Evolutionary conservation across 768 basidiomycete species (phyloP).

Genomic region (Strobilomyces confusus): DNA sequence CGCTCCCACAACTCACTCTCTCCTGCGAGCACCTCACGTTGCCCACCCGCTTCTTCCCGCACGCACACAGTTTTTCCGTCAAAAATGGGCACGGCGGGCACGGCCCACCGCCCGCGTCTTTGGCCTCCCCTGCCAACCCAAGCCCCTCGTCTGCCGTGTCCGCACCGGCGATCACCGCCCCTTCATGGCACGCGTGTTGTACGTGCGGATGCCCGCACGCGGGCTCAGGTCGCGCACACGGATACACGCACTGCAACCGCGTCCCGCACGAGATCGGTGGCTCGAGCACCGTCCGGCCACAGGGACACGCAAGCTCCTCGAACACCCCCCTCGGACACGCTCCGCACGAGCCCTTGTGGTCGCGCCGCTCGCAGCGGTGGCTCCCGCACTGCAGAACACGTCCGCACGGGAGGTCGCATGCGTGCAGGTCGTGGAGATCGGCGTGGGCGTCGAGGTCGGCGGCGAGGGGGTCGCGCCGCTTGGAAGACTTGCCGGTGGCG

Average conservation of each 20-base stretch:
- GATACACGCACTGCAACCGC: slow-evolving; percentile 69
- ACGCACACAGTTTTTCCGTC: slow-evolving; percentile 77
- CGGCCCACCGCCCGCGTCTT: neutral
- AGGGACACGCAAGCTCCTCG: slow-evolving; percentile 86
- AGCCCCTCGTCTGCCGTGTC: slow-evolving; percentile 26
- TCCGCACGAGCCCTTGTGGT: slow-evolving; percentile 81
- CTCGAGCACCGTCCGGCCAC: slow-evolving; percentile 81
- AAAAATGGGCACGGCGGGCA: slow-evolving; percentile 91
- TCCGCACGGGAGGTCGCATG: slow-evolving; percentile 79
- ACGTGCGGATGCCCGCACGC: slow-evolving; percentile 80
- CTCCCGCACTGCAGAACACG: slow-evolving; percentile 71
- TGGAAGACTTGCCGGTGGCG: slow-evolving; percentile 36
- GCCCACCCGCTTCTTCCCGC: slow-evolving; percentile 76
- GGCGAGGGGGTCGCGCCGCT: slow-evolving; percentile 32
- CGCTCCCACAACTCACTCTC: slow-evolving; percentile 73
- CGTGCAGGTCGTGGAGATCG: slow-evolving; percentile 56
- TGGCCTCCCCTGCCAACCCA: neutral
- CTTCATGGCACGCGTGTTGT: slow-evolving; percentile 81
- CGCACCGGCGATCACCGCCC: slow-evolving; percentile 32
- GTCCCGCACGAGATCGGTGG: slow-evolving; percentile 91
- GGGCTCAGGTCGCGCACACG: slow-evolving; percentile 67
- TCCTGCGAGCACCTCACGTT: slow-evolving; percentile 84
- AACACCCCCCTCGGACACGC: slow-evolving; percentile 86
- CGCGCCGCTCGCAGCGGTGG: slow-evolving; percentile 72
- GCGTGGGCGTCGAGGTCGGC: slow-evolving; percentile 7